Evolutionary conservation across 2,329 filamentous ascomycete genomes (phyloP).

Genomic region (Boeremia lycopersici): DNA sequence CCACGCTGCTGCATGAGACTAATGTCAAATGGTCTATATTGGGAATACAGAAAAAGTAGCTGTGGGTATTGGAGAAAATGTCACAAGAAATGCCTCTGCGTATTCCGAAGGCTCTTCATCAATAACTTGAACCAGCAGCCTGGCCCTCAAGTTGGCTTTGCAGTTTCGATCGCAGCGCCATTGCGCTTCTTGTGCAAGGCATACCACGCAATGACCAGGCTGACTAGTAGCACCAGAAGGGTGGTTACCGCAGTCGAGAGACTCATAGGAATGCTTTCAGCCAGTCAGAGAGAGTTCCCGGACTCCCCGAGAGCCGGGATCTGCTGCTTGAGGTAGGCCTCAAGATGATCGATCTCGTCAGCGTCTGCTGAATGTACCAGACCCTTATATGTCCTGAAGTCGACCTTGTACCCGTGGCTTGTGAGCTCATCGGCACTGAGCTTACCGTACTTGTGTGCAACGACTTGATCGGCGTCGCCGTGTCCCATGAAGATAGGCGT

Average conservation of each 20-base stretch:
- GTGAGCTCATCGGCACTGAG: constrained; percentile 70
- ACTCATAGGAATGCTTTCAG: not conserved
- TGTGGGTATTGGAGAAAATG: not conserved
- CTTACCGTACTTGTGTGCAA: constrained; percentile 71
- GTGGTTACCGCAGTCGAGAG: constrained; percentile 24
- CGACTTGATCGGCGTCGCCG: constrained; percentile 76
- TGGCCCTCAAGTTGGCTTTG: not conserved
- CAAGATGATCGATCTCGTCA: constrained; percentile 82
- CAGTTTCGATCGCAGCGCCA: not conserved
- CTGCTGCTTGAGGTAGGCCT: constrained; percentile 63
- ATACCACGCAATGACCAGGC: constrained; percentile 34
- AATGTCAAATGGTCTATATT: not conserved
- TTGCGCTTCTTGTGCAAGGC: constrained; percentile 30
- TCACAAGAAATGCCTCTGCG: not conserved
- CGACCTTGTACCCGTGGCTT: constrained; percentile 72
- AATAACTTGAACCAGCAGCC: not conserved
- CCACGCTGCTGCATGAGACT: not conserved
- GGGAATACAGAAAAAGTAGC: not conserved
- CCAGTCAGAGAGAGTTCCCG: constrained; percentile 43
- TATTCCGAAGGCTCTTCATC: not conserved
- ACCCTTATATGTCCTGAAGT: constrained; percentile 74
- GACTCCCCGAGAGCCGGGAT: constrained; percentile 56
- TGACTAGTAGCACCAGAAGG: constrained; percentile 31
- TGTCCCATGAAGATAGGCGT: constrained; percentile 91
- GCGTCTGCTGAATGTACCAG: constrained; percentile 78